phyloP scores from a whole-genome alignment of 331 rosid species.

The Quercus lobata region DNA sequence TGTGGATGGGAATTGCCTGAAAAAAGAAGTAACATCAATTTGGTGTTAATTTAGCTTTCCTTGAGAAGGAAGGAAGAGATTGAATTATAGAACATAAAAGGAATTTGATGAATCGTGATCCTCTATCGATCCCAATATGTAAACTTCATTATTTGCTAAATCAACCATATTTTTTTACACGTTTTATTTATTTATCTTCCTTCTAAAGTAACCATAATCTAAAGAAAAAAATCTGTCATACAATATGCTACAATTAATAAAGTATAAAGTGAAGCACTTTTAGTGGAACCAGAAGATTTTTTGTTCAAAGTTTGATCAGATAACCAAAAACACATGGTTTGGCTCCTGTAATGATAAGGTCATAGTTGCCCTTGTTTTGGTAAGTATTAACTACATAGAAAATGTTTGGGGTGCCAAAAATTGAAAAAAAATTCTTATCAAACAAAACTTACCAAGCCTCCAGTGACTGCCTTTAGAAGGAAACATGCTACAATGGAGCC shows the following conservation, averaged over 20 bases:
- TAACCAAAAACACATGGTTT: not conserved
- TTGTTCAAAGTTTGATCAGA: not conserved
- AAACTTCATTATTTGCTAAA: too few relatives aligned
- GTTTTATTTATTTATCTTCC: too few relatives aligned
- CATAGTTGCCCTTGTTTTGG: not conserved
- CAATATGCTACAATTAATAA: too few relatives aligned
- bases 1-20: slow-evolving; percentile 67
- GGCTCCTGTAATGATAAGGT: not conserved
- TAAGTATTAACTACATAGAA: too few relatives aligned
- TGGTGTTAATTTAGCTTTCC: not conserved
- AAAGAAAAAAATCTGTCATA: too few relatives aligned
- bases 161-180: too few relatives aligned
- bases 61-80: not conserved
- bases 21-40: not conserved
- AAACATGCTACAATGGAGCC: slow-evolving; percentile 82
- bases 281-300: too few relatives aligned
- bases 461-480: slow-evolving; percentile 71
- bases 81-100: too few relatives aligned
- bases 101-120: too few relatives aligned
- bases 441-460: slow-evolving; percentile 59
- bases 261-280: too few relatives aligned
- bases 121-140: too few relatives aligned
- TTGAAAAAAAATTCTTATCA: not conserved
- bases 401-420: not conserved
- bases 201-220: too few relatives aligned